phyloP scores from a whole-genome alignment of 495 filamentous ascomycete genomes.

The Ascobolus immersus region DNA sequence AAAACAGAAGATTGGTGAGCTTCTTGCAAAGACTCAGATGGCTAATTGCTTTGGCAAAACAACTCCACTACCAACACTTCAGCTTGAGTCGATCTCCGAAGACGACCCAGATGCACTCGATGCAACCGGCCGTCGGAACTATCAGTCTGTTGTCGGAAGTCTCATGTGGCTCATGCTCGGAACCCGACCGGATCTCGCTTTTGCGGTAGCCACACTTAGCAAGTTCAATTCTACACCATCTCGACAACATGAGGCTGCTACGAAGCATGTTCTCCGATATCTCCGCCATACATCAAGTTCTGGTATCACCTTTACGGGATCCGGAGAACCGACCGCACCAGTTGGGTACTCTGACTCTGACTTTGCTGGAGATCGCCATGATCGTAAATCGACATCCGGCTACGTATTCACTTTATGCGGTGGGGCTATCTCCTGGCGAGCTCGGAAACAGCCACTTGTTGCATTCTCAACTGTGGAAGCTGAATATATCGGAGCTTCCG shows the following conservation, averaged over 20 bases:
- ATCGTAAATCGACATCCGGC: conserved; percentile 6
- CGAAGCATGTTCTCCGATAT: conserved; percentile 8
- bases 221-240: background rate
- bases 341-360: conserved; percentile 2
- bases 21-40: background rate
- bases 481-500: conserved; percentile 4
- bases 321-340: background rate
- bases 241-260: conserved; percentile 1
- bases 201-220: conserved; percentile 3
- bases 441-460: conserved; percentile 6
- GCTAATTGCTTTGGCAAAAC: background rate
- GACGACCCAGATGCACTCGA: too few relatives aligned
- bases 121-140: too few relatives aligned
- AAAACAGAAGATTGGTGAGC: too few relatives aligned
- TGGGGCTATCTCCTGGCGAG: conserved; percentile 6
- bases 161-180: conserved; percentile 12
- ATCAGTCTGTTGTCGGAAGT: conserved; percentile 9
- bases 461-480: conserved; percentile 3
- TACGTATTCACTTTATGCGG: conserved; percentile 8
- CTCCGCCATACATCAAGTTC: conserved; percentile 1
- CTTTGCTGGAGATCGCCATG: conserved; percentile 3
- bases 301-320: background rate
- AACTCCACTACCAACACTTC: background rate
- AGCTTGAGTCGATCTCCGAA: too few relatives aligned
- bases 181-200: conserved; percentile 12